Evolutionary conservation across 805 yeast species (phyloP).

Genomic region (Pichia gijzeniarum): DNA sequence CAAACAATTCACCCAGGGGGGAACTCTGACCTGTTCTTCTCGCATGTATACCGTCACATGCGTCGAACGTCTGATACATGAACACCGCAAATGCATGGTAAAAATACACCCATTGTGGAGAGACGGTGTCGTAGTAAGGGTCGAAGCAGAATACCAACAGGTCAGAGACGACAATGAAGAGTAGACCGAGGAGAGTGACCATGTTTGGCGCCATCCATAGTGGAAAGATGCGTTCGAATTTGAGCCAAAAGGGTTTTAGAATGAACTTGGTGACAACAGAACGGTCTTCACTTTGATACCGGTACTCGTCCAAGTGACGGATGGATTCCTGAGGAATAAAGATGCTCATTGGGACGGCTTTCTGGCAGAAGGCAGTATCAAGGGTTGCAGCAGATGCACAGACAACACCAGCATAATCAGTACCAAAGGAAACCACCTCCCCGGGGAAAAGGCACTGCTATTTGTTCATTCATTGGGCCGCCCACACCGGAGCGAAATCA

Average conservation of each 20-base stretch:
- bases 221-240: conserved; percentile 72
- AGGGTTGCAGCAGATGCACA: neutral
- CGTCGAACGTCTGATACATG: conserved; percentile 91
- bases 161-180: conserved; percentile 62
- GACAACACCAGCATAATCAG: no score
- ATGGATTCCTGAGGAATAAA: conserved; percentile 12
- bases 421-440: no score
- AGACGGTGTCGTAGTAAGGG: conserved; percentile 51
- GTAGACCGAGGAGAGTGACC: conserved; percentile 74
- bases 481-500: no score
- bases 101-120: conserved; percentile 73
- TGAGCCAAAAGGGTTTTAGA: conserved; percentile 76
- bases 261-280: conserved; percentile 70
- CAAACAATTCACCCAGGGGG: conserved; percentile 91
- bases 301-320: conserved; percentile 15
- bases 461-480: no score
- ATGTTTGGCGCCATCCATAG: conserved; percentile 88
- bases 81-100: conserved; percentile 78
- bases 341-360: conserved; percentile 11
- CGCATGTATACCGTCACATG: conserved; percentile 94
- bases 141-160: conserved; percentile 63
- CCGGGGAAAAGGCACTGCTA: no score
- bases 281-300: conserved; percentile 71
- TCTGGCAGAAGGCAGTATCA: no score
- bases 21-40: conserved; percentile 93